These are phyloP conservation scores for Paramecium bursaria DNA, from an alignment of 73 alveolate genomes.

Conservation along the genomic window DNA sequence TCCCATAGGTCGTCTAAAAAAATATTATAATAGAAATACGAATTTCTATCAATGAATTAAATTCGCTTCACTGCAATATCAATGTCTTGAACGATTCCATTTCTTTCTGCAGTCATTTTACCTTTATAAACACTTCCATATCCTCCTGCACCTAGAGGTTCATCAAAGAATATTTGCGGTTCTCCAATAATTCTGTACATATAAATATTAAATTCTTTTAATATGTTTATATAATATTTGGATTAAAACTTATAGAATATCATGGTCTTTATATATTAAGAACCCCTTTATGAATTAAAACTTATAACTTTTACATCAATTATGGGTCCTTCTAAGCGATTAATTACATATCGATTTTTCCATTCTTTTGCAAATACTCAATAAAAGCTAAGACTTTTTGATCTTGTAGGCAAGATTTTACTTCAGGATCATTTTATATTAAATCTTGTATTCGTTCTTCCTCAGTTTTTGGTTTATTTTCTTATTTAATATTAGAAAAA, in stretches of 20 bases:
- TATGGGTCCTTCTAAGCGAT: constrained; percentile 43
- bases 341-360: constrained; percentile 43
- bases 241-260: constrained; percentile 17
- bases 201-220: no score
- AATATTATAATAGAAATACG: no score
- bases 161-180: no score
- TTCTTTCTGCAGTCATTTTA: no score
- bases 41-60: no score
- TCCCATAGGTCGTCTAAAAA: no score
- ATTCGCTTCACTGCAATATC: no score
- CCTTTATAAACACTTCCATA: no score
- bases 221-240: no score
- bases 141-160: no score
- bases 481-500: not conserved
- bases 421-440: constrained; percentile 30
- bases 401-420: not conserved
- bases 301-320: constrained; percentile 34
- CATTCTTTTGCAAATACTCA: constrained; percentile 46
- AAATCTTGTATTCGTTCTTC: constrained; percentile 24
- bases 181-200: no score
- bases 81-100: no score
- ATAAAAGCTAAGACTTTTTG: constrained; percentile 40
- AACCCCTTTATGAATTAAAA: constrained; percentile 30
- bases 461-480: constrained; percentile 21
- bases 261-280: constrained; percentile 45